Evolutionary conservation across 495 filamentous ascomycete species (phyloP).

Genomic region (Penicillium angulare): DNA sequence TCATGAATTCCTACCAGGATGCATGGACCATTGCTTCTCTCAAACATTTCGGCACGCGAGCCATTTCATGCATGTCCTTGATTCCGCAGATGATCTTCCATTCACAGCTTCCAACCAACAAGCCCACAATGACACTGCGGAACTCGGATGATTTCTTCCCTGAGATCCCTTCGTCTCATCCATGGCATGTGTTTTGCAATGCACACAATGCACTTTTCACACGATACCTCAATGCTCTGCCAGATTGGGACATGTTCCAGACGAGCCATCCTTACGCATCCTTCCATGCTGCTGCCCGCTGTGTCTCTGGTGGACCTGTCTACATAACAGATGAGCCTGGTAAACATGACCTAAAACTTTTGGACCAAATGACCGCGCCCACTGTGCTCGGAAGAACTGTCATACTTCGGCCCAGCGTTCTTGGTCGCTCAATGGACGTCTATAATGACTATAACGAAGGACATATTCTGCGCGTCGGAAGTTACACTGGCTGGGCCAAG

Average conservation of each 20-base stretch:
- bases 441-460: conserved; percentile 74
- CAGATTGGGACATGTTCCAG: conserved; percentile 99
- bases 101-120: conserved; percentile 71
- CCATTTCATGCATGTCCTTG: conserved; percentile 92
- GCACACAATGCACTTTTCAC: conserved; percentile 88
- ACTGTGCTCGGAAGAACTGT: conserved; percentile 68
- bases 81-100: conserved; percentile 81
- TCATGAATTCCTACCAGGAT: conserved; percentile 76
- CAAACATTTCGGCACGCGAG: conserved; percentile 70
- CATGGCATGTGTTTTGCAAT: conserved; percentile 94
- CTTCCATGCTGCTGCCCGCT: conserved; percentile 88
- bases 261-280: conserved; percentile 72
- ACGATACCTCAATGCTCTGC: conserved; percentile 66
- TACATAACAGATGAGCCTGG: conserved; percentile 91
- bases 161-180: conserved; percentile 68
- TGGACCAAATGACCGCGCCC: conserved; percentile 72
- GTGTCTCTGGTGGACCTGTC: conserved; percentile 86
- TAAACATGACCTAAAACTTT: conserved; percentile 68
- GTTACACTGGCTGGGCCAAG: conserved; percentile 60
- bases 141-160: conserved; percentile 97
- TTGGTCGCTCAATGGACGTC: conserved; percentile 66
- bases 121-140: conserved; percentile 66
- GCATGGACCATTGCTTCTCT: conserved; percentile 79
- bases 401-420: conserved; percentile 69
- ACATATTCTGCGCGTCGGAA: conserved; percentile 72